Percentiles rank a stretch among this genome's conserved stretches.
phyloP scores from a whole-genome alignment of 164 flowering plant genomes.

The Brasenia schreberi region DNA sequence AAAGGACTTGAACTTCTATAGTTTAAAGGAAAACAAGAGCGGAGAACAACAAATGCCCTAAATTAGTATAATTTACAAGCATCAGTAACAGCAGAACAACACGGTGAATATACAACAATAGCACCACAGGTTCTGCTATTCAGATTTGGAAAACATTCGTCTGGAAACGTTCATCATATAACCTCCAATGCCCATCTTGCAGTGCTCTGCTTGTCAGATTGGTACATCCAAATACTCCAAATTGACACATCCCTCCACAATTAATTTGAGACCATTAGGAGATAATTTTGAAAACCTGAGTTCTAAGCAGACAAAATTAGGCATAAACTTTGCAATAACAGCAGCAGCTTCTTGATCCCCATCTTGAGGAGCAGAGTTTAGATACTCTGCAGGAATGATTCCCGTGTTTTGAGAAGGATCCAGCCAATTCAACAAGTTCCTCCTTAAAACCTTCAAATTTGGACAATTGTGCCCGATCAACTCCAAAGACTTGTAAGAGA shows the following conservation, averaged over 20 bases:
- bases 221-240: slow-evolving; percentile 65
- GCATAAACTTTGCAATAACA: slow-evolving; percentile 56
- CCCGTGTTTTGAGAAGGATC: slow-evolving; percentile 62
- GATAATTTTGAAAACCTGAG: slow-evolving; percentile 63
- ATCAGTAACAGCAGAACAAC: not conserved
- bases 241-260: slow-evolving; percentile 47
- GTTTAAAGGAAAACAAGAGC: not conserved
- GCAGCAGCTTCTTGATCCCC: slow-evolving; percentile 69
- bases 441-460: slow-evolving; percentile 37
- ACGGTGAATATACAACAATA: not conserved
- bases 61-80: not conserved
- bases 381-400: slow-evolving; percentile 60
- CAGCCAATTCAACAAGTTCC: slow-evolving; percentile 70
- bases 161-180: slow-evolving; percentile 88
- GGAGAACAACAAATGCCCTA: not conserved
- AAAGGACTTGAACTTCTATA: no score
- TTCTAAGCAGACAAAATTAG: slow-evolving; percentile 55
- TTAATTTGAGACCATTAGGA: slow-evolving; percentile 39
- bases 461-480: slow-evolving; percentile 55
- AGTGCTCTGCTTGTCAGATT: slow-evolving; percentile 65
- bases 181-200: slow-evolving; percentile 61
- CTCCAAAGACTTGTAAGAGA: slow-evolving; percentile 53
- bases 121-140: slow-evolving; percentile 2
- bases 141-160: slow-evolving; percentile 66
- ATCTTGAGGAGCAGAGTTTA: slow-evolving; percentile 67